Conservation (phyloP, 768 basidiomycete genomes). For the Xanthoconium stramineum region DNA sequence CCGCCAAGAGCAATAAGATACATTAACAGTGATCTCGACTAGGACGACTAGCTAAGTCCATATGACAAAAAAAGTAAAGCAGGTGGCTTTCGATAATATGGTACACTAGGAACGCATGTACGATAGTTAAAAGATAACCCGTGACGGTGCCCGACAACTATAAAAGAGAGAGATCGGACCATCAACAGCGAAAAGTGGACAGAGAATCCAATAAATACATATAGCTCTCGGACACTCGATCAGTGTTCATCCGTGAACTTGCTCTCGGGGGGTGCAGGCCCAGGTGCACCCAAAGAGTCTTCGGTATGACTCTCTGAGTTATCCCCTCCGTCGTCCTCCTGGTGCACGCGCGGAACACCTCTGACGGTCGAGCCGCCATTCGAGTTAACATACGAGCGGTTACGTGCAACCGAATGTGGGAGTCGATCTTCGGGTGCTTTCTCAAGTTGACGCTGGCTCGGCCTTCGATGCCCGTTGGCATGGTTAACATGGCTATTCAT, state of each 20-base stretch:
- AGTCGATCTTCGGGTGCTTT: slow-evolving; percentile 64
- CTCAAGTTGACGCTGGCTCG: slow-evolving; percentile 64
- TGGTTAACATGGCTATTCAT: slow-evolving; percentile 4
- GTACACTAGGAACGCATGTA: neutral
- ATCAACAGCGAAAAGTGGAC: neutral
- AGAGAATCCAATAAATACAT: neutral
- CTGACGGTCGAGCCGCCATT: slow-evolving; percentile 11
- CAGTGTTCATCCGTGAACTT: slow-evolving; percentile 26
- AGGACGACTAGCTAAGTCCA: too few species aligned
- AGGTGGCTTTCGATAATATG: neutral
- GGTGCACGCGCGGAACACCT: slow-evolving; percentile 8
- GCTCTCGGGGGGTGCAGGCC: slow-evolving; percentile 34
- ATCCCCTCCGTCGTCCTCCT: slow-evolving; percentile 8
- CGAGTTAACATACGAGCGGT: neutral
- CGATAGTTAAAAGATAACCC: neutral
- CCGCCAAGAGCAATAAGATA: too few species aligned
- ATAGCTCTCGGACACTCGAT: neutral
- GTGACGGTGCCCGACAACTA: neutral
- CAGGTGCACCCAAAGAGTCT: slow-evolving; percentile 20
- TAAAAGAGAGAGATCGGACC: neutral
- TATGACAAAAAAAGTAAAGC: too few species aligned
- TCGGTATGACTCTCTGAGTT: slow-evolving; percentile 1
- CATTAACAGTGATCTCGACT: too few species aligned
- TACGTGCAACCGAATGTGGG: slow-evolving; percentile 26
- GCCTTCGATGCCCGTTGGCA: slow-evolving; percentile 34